A percentile compares a stretch with the other conserved stretches of the same genome.
Evolutionary conservation across 129 eudicot genomes (phyloP).

Genomic region (Flaveria trinervia): DNA sequence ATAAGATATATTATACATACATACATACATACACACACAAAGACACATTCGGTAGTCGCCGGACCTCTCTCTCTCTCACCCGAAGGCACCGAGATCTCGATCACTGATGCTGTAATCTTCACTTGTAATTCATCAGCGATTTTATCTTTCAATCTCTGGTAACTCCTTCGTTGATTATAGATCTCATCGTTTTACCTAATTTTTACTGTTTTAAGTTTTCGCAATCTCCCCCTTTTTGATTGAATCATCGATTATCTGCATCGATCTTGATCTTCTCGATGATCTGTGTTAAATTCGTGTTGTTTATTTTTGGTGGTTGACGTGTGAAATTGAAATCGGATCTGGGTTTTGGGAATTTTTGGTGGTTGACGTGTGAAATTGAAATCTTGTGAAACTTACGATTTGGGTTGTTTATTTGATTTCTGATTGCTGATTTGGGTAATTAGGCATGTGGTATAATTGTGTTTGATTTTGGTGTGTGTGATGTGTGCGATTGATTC

Average conservation of each 20-base stretch:
- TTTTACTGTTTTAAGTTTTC: background rate
- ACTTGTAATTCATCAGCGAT: constrained; percentile 6
- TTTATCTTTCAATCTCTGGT: constrained; percentile 33
- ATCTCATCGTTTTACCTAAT: background rate
- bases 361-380: constrained; percentile 17
- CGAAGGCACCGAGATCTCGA: constrained; percentile 1
- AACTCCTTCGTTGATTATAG: constrained; percentile 22
- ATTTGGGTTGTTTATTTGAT: background rate
- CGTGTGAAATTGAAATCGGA: constrained; percentile 25
- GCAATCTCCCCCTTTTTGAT: background rate
- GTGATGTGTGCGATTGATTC: background rate
- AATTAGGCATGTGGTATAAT: constrained; percentile 9
- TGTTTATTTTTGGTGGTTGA: constrained; percentile 28
- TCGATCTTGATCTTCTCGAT: constrained; percentile 30
- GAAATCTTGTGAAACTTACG: background rate
- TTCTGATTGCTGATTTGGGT: constrained; percentile 11
- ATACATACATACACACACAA: background rate
- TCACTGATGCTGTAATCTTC: constrained; percentile 3
- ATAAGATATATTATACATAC: background rate
- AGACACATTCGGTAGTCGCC: constrained; percentile 25
- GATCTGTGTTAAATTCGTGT: background rate
- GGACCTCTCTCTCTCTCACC: constrained; percentile 17
- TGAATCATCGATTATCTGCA: constrained; percentile 18
- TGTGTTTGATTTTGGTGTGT: constrained; percentile 12
- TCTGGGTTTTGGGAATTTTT: constrained; percentile 35